Evolutionary conservation across 805 yeast genomes (phyloP).

Genomic region (Ogataea nakhonphanomensis): DNA sequence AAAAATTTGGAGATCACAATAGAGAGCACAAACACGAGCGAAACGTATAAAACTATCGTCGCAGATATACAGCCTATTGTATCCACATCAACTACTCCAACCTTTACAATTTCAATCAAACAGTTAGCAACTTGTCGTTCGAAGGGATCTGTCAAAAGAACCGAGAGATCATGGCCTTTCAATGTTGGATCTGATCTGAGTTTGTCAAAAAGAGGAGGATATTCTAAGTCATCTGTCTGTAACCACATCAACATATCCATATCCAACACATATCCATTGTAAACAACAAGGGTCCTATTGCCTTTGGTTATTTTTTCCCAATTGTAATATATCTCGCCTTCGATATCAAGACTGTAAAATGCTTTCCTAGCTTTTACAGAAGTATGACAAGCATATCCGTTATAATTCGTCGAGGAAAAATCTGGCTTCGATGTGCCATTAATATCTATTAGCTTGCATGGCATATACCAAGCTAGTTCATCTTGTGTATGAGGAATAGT

Average conservation of each 20-base stretch:
- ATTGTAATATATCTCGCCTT: slow-evolving; percentile 78
- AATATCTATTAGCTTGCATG: slow-evolving; percentile 68
- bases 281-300: slow-evolving; percentile 76
- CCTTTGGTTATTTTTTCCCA: slow-evolving; percentile 82
- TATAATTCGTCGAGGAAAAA: slow-evolving; percentile 58
- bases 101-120: slow-evolving; percentile 77
- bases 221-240: slow-evolving; percentile 59
- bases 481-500: slow-evolving; percentile 65
- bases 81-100: slow-evolving; percentile 84
- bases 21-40: slow-evolving; percentile 80
- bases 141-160: slow-evolving; percentile 62
- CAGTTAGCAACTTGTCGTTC: slow-evolving; percentile 76
- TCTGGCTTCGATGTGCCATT: slow-evolving; percentile 73
- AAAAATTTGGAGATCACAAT: slow-evolving; percentile 74
- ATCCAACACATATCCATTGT: slow-evolving; percentile 86
- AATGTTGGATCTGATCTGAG: slow-evolving; percentile 52
- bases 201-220: slow-evolving; percentile 68
- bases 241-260: slow-evolving; percentile 76
- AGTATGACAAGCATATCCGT: slow-evolving; percentile 93
- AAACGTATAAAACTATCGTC: slow-evolving; percentile 70
- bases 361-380: slow-evolving; percentile 62
- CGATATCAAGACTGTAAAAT: slow-evolving; percentile 54
- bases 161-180: slow-evolving; percentile 79
- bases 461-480: slow-evolving; percentile 92
- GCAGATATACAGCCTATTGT: slow-evolving; percentile 95